phyloP scores from a whole-genome alignment of 1,284 basidiomycete genomes.

The Acaromyces ingoldii region DNA sequence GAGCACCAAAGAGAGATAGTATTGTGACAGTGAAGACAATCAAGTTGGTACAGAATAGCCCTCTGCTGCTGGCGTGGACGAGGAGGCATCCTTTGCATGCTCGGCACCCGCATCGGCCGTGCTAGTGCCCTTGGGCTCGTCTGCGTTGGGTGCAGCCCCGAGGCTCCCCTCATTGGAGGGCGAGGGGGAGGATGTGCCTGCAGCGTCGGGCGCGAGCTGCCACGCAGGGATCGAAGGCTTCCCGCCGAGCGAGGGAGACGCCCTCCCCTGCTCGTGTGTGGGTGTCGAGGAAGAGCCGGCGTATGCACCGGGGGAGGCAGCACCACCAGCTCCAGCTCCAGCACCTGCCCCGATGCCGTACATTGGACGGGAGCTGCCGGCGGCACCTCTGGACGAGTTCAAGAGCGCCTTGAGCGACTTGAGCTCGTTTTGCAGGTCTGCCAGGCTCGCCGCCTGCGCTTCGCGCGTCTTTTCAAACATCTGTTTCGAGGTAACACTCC shows the following conservation, averaged over 20 bases:
- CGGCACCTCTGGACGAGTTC: constrained; percentile 54
- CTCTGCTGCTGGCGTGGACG: too few species aligned
- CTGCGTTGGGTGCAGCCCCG: too few species aligned
- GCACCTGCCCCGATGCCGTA: background rate
- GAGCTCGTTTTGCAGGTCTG: constrained; percentile 85
- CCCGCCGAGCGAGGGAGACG: constrained; percentile 24
- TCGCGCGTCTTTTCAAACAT: constrained; percentile 93
- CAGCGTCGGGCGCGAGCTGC: constrained; percentile 31
- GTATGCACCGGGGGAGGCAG: constrained; percentile 6
- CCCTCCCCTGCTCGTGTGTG: constrained; percentile 19
- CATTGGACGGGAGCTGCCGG: constrained; percentile 1
- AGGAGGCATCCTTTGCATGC: too few species aligned
- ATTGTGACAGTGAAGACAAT: too few species aligned
- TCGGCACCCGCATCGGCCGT: too few species aligned
- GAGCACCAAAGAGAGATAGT: too few species aligned
- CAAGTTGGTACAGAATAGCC: too few species aligned
- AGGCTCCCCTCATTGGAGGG: too few species aligned
- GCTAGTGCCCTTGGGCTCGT: too few species aligned
- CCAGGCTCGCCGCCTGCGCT: constrained; percentile 59
- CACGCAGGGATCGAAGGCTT: constrained; percentile 46
- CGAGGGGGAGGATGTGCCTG: too few species aligned
- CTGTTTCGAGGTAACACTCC: constrained; percentile 41
- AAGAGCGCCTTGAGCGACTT: constrained; percentile 89
- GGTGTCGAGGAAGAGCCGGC: constrained; percentile 26
- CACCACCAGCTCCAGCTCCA: constrained; percentile 8